Evolutionary conservation across 345 rosid species (phyloP).

Genomic region (Toxicodendron radicans): DNA sequence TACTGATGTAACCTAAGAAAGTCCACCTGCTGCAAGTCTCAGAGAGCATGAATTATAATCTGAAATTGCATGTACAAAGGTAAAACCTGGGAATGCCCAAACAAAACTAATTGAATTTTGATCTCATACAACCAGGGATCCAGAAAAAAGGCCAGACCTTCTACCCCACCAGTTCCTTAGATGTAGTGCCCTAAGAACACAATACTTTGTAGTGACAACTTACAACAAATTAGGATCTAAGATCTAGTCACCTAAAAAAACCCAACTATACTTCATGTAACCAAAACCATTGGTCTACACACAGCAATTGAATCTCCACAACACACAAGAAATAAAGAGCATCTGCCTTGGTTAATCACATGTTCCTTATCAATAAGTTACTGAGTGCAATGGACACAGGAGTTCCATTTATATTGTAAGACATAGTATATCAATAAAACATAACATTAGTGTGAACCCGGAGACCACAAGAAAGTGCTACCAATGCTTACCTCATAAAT

Average conservation of each 20-base stretch:
- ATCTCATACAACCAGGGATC: not conserved
- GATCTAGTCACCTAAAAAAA: not conserved
- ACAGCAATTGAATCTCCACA: not conserved
- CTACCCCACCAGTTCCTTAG: not conserved
- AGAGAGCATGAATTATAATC: not conserved
- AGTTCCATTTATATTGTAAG: conserved; percentile 1
- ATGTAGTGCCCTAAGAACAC: too few relatives aligned
- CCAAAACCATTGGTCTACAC: not conserved
- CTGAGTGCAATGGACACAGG: not conserved
- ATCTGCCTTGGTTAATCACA: not conserved
- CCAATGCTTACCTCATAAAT: conserved; percentile 74
- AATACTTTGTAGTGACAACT: too few relatives aligned
- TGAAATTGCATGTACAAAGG: not conserved
- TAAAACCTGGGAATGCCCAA: not conserved
- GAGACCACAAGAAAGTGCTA: not conserved
- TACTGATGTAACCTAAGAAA: not conserved
- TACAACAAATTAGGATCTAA: not conserved
- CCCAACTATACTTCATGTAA: not conserved
- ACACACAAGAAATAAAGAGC: too few relatives aligned
- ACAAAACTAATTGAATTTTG: not conserved
- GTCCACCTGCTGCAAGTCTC: not conserved
- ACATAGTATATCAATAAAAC: conserved; percentile 8
- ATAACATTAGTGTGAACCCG: not conserved
- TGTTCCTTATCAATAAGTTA: not conserved
- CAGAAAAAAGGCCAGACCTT: not conserved